These are phyloP conservation scores for Teunomyces kruisii DNA, from an alignment of 805 yeast genomes.

Conservation along the genomic window DNA sequence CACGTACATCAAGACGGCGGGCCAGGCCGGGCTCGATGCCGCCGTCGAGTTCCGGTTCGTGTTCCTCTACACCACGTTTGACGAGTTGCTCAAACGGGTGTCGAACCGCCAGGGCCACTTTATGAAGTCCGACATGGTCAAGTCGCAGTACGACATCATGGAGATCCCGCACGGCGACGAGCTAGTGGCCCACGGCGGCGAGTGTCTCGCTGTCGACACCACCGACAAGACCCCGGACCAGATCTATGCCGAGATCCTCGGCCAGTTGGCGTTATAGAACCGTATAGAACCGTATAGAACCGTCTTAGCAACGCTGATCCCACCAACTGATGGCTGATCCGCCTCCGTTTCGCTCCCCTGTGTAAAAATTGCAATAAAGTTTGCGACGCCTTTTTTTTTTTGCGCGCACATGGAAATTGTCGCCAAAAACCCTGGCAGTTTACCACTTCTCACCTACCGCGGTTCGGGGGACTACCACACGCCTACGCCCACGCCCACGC, in stretches of 20 bases:
- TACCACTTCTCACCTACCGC: too few relatives aligned
- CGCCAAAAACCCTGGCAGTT: too few relatives aligned
- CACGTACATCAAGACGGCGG: slow-evolving; percentile 49
- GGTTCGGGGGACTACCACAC: too few relatives aligned
- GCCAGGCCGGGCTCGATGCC: slow-evolving; percentile 17
- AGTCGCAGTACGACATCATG: slow-evolving; percentile 72
- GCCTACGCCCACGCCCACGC: too few relatives aligned
- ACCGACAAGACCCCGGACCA: slow-evolving; percentile 26
- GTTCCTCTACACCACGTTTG: slow-evolving; percentile 64
- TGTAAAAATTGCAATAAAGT: too few relatives aligned
- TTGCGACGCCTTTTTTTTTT: too few relatives aligned
- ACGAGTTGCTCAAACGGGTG: slow-evolving; percentile 62
- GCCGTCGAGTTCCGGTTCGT: slow-evolving; percentile 53
- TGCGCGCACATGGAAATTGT: too few relatives aligned
- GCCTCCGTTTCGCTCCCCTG: too few relatives aligned
- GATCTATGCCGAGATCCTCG: slow-evolving; percentile 22
- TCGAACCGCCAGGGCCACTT: slow-evolving; percentile 69
- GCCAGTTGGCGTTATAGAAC: slow-evolving; percentile 2
- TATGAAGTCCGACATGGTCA: slow-evolving; percentile 85
- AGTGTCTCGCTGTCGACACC: slow-evolving; percentile 35
- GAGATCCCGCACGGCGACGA: slow-evolving; percentile 60
- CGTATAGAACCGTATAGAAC: too few relatives aligned
- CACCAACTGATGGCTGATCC: too few relatives aligned
- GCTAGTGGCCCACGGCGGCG: slow-evolving; percentile 37
- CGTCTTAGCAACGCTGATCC: too few relatives aligned